These are phyloP conservation scores for Exophiala sp. DNA, from an alignment of 2,329 filamentous ascomycete genomes.

Conservation along the genomic window DNA sequence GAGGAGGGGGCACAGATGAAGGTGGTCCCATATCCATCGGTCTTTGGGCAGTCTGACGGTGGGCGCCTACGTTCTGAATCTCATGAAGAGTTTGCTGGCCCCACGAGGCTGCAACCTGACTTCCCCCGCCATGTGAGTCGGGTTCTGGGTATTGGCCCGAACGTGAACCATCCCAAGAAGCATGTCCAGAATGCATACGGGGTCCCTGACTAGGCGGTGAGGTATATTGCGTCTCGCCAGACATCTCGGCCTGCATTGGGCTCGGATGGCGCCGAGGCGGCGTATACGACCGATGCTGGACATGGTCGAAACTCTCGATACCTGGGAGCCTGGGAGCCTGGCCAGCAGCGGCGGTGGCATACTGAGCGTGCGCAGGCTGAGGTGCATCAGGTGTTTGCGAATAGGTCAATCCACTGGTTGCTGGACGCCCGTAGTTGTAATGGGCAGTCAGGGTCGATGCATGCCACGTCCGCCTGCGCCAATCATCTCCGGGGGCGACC, in stretches of 20 bases:
- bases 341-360: slow-evolving; percentile 44
- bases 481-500: slow-evolving; percentile 61
- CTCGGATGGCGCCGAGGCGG: slow-evolving; percentile 61
- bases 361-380: slow-evolving; percentile 50
- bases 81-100: slow-evolving; percentile 42
- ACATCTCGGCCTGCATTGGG: slow-evolving; percentile 64
- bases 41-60: slow-evolving; percentile 4
- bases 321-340: slow-evolving; percentile 70
- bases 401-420: slow-evolving; percentile 67
- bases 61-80: slow-evolving; percentile 30
- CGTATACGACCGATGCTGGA: slow-evolving; percentile 51
- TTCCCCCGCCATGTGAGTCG: slow-evolving; percentile 34
- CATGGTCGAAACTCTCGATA: slow-evolving; percentile 84
- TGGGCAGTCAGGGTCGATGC: slow-evolving; percentile 60
- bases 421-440: slow-evolving; percentile 51
- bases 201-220: slow-evolving; percentile 38
- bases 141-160: slow-evolving; percentile 35
- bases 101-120: slow-evolving; percentile 39
- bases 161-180: slow-evolving; percentile 40
- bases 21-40: slow-evolving; percentile 21
- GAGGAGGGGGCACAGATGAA: slow-evolving; percentile 15
- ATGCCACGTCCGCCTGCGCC: slow-evolving; percentile 85
- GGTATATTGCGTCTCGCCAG: slow-evolving; percentile 36
- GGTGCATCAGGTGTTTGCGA: slow-evolving; percentile 64
- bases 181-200: slow-evolving; percentile 37